A percentile compares a stretch with the other conserved stretches of the same genome.
Conservation (phyloP, 768 basidiomycete genomes). For the Lactifluus volemus region DNA sequence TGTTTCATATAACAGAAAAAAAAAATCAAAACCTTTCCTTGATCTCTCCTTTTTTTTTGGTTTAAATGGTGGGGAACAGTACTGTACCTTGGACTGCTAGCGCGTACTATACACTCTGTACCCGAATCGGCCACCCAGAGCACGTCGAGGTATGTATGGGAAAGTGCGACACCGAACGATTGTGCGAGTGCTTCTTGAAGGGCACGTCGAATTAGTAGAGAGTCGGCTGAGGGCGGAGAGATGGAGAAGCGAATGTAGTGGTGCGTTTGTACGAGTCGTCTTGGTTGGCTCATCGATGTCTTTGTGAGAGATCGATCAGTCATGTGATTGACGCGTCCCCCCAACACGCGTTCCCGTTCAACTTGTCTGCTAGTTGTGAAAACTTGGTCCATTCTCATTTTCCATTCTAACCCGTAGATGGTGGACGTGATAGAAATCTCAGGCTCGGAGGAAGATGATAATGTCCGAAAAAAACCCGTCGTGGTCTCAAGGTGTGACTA, state of each 20-base stretch:
- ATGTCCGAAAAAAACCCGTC: not conserved
- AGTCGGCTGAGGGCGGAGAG: constrained; percentile 32
- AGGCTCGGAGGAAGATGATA: constrained; percentile 2
- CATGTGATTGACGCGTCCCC: not conserved
- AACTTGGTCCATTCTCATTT: no score
- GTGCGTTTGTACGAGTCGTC: constrained; percentile 19
- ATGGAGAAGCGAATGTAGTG: constrained; percentile 43
- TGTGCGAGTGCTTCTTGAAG: constrained; percentile 48
- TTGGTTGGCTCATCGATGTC: not conserved
- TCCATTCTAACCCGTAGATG: not conserved
- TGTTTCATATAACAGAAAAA: not conserved
- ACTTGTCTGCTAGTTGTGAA: no score
- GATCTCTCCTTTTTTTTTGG: no score
- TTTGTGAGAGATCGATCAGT: not conserved
- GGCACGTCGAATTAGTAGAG: constrained; percentile 41
- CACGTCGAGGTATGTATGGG: constrained; percentile 49
- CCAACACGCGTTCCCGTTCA: no score
- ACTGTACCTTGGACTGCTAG: constrained; percentile 31
- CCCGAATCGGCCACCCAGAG: constrained; percentile 42
- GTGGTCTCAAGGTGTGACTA: not conserved
- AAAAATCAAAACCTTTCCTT: not conserved
- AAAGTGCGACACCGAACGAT: constrained; percentile 45
- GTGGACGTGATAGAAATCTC: constrained; percentile 9
- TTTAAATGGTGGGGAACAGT: no score
- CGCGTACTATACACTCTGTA: constrained; percentile 34